A percentile compares a stretch with the other conserved stretches of the same genome.
phyloP scores from a whole-genome alignment of 2,329 filamentous ascomycete genomes.

The Pseudocercospora ulei region DNA sequence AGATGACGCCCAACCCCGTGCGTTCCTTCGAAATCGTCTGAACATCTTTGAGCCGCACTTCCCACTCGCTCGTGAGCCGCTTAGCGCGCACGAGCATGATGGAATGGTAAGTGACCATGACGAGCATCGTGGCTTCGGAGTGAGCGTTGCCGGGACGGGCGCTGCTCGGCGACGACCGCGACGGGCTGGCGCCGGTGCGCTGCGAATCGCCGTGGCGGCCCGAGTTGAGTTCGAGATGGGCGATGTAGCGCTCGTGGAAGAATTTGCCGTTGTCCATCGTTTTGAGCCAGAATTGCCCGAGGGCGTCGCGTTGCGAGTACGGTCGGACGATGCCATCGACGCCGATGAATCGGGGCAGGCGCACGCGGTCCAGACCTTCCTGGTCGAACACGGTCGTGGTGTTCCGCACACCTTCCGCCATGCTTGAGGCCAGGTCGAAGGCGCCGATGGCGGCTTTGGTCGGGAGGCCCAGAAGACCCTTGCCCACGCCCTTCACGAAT shows the following conservation, averaged over 20 bases:
- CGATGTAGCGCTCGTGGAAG: slow-evolving; percentile 96
- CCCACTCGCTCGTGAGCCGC: slow-evolving; percentile 84
- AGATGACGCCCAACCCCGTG: slow-evolving; percentile 77
- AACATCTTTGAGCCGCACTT: slow-evolving; percentile 87
- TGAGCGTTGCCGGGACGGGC: slow-evolving; percentile 16
- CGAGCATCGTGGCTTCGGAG: slow-evolving; percentile 56
- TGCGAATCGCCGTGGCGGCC: slow-evolving; percentile 56
- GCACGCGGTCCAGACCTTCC: slow-evolving; percentile 84
- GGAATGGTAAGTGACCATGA: slow-evolving; percentile 49
- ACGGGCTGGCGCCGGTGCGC: slow-evolving; percentile 16
- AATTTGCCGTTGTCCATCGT: slow-evolving; percentile 95
- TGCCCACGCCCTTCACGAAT: slow-evolving; percentile 96
- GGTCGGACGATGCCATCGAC: slow-evolving; percentile 87
- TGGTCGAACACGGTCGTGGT: slow-evolving; percentile 97
- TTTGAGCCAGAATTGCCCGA: slow-evolving; percentile 98
- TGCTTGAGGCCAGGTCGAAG: slow-evolving; percentile 91
- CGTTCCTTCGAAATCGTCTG: slow-evolving; percentile 96
- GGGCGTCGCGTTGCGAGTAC: slow-evolving; percentile 86
- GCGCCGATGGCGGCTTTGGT: slow-evolving; percentile 96
- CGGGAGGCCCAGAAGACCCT: slow-evolving; percentile 84
- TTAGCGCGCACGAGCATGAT: slow-evolving; percentile 86
- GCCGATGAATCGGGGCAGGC: slow-evolving; percentile 85
- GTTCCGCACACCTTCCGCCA: slow-evolving; percentile 94
- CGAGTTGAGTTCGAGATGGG: slow-evolving; percentile 68
- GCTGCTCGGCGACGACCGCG: slow-evolving; percentile 9